Evolutionary conservation across 305 asterid genomes (phyloP).

Genomic region (Stenogyne calaminthoides): DNA sequence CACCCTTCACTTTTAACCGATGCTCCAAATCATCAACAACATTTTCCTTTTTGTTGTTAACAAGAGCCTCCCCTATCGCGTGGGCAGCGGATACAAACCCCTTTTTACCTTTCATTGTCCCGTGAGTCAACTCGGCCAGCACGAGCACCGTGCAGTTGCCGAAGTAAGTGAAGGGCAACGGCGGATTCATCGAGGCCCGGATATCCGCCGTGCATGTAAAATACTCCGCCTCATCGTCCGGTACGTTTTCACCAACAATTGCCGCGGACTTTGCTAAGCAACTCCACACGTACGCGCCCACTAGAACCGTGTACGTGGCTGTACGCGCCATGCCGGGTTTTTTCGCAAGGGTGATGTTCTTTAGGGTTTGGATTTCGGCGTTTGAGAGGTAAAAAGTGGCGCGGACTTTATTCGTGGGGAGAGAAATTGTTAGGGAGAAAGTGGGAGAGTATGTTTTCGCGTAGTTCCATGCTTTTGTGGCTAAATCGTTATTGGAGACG

Average conservation of each 20-base stretch:
- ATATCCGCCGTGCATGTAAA: conserved; percentile 20
- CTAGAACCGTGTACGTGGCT: conserved; percentile 21
- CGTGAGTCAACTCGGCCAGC: conserved; percentile 21
- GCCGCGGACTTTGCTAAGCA: conserved; percentile 29
- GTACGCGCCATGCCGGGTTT: neutral
- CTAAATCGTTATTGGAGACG: neutral
- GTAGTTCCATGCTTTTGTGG: neutral
- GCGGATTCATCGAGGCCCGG: conserved; percentile 29
- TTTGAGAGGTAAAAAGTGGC: conserved; percentile 12
- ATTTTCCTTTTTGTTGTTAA: neutral
- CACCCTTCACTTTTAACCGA: neutral
- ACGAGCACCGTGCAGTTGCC: conserved; percentile 35
- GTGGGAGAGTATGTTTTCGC: neutral
- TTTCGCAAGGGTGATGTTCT: neutral
- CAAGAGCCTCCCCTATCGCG: neutral
- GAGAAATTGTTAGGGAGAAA: neutral
- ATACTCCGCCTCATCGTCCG: conserved; percentile 28
- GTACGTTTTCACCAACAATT: conserved; percentile 13
- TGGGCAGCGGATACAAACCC: neutral
- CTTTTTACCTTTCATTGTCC: neutral
- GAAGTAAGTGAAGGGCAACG: conserved; percentile 35
- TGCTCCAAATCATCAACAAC: neutral
- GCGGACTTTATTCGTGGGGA: conserved; percentile 17
- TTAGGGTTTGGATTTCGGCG: conserved; percentile 22
- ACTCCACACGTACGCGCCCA: conserved; percentile 35